These are phyloP conservation scores for Sarcodon sp. DNA, from an alignment of 768 basidiomycete genomes.

Conservation along the genomic window DNA sequence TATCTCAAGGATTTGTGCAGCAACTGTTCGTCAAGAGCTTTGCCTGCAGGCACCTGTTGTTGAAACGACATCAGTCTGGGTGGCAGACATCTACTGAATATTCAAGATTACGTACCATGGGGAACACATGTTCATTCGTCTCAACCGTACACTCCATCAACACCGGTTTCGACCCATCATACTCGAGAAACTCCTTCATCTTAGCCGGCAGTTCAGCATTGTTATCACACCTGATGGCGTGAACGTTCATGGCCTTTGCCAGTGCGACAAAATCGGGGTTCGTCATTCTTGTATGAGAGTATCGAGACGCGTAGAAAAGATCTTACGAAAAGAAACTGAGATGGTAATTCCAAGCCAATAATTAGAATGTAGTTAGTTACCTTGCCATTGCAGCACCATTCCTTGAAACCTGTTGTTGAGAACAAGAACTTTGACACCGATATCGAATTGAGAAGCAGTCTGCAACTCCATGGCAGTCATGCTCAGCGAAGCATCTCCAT, in stretches of 20 bases:
- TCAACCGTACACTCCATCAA: slow-evolving; percentile 86
- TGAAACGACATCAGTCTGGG: slow-evolving; percentile 5
- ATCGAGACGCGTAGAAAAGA: slow-evolving; percentile 93
- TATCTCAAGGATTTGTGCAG: slow-evolving; percentile 40
- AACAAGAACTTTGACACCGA: slow-evolving; percentile 90
- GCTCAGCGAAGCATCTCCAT: slow-evolving; percentile 96
- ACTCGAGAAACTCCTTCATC: slow-evolving; percentile 99
- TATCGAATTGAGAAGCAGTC: slow-evolving; percentile 82
- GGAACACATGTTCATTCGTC: slow-evolving; percentile 79
- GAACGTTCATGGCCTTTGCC: slow-evolving; percentile 84
- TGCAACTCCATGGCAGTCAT: slow-evolving; percentile 99
- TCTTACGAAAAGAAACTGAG: slow-evolving; percentile 29
- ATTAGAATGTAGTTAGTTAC: slow-evolving; percentile 20
- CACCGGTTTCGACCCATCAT: slow-evolving; percentile 76
- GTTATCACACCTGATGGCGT: slow-evolving; percentile 68
- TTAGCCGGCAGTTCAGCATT: slow-evolving; percentile 74
- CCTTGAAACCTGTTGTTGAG: slow-evolving; percentile 98
- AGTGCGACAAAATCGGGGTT: slow-evolving; percentile 94
- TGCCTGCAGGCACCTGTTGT: slow-evolving; percentile 74
- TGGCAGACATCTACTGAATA: slow-evolving; percentile 7
- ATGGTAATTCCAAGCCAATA: not conserved
- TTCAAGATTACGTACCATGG: slow-evolving; percentile 46
- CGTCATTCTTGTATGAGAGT: slow-evolving; percentile 91
- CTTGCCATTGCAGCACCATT: slow-evolving; percentile 99
- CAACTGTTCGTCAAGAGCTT: slow-evolving; percentile 87